Evolutionary conservation across 495 filamentous ascomycete species (phyloP).

Genomic region (Penicillium tannophilum): DNA sequence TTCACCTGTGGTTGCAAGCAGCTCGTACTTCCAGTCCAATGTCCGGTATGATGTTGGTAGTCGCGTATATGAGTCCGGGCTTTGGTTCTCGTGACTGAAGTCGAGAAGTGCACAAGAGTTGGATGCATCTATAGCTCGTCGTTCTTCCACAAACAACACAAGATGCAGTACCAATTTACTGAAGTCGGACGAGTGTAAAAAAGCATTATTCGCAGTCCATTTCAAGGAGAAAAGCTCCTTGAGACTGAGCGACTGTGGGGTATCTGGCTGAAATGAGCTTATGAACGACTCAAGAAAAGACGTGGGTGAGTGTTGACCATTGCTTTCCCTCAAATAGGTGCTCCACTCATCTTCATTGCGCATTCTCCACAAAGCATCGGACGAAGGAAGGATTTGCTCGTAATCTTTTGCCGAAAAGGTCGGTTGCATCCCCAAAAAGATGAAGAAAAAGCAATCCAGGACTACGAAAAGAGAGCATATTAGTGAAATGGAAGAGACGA

Average conservation of each 20-base stretch:
- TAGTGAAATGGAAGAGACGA: not conserved
- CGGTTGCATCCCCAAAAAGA: not conserved
- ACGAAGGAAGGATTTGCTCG: not conserved
- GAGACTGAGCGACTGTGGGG: not conserved
- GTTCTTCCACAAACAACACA: not conserved
- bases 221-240: not conserved
- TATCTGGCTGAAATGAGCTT: not conserved
- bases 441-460: not conserved
- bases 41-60: not conserved
- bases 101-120: not conserved
- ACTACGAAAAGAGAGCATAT: not conserved
- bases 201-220: not conserved
- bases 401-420: not conserved
- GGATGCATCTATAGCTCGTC: not conserved
- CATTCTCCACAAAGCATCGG: not conserved
- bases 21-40: constrained; percentile 1
- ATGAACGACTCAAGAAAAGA: not conserved
- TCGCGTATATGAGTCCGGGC: not conserved
- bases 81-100: not conserved
- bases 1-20: not conserved
- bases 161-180: not conserved
- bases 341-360: not conserved
- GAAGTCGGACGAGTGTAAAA: not conserved
- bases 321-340: not conserved
- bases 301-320: not conserved